Evolutionary conservation across 2,329 filamentous ascomycete species (phyloP).

Genomic region (Colletotrichum falcatum): DNA sequence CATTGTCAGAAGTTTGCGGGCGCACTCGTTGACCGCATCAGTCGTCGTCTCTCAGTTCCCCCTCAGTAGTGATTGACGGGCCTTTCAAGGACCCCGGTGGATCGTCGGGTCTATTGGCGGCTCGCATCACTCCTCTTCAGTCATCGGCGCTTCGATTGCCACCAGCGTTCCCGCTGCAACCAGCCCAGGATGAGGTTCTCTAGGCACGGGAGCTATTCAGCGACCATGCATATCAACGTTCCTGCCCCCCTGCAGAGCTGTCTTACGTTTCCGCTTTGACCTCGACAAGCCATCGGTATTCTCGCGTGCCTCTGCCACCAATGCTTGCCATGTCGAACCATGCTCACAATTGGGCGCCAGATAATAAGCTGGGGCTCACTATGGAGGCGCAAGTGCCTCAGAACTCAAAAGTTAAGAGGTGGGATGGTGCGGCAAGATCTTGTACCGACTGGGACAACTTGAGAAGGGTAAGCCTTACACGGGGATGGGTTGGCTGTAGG

Average conservation of each 20-base stretch:
- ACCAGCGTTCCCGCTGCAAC: constrained; percentile 18
- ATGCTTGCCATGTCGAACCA: constrained; percentile 25
- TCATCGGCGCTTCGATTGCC: constrained; percentile 25
- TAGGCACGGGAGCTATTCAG: neutral
- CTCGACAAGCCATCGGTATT: constrained; percentile 22
- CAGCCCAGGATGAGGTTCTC: constrained; percentile 16
- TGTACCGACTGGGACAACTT: constrained; percentile 60
- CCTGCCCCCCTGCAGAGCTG: constrained; percentile 7
- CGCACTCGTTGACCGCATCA: constrained; percentile 22
- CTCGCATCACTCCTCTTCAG: constrained; percentile 24
- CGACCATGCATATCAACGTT: constrained; percentile 31
- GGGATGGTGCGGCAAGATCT: constrained; percentile 62
- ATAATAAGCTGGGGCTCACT: constrained; percentile 48
- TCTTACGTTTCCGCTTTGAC: constrained; percentile 13
- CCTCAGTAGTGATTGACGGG: constrained; percentile 24
- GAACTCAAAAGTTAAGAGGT: constrained; percentile 57
- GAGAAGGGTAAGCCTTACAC: constrained; percentile 55
- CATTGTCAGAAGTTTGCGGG: constrained; percentile 30
- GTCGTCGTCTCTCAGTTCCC: neutral
- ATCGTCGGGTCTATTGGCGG: constrained; percentile 13
- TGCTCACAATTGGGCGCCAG: constrained; percentile 50
- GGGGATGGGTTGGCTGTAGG: too few relatives aligned
- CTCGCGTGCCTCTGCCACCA: constrained; percentile 22
- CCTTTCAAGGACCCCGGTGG: constrained; percentile 2
- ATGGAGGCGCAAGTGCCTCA: constrained; percentile 46